Percentiles rank a stretch among this genome's conserved stretches.
Evolutionary conservation across 305 asterid species (phyloP).

Genomic region (Solanum aculeatissimum): DNA sequence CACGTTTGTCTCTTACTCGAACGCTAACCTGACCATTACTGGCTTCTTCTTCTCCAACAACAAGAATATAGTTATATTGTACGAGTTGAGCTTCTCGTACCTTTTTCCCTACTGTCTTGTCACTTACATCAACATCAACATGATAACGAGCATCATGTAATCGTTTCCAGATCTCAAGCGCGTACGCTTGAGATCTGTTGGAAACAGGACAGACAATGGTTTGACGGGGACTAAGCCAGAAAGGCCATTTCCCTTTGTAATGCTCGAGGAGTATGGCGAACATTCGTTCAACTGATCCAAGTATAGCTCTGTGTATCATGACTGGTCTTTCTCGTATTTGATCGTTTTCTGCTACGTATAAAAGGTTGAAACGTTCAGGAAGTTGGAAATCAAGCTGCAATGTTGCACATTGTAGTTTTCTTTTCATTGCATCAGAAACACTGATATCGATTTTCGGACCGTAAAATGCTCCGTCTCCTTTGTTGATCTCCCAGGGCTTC

Average conservation of each 20-base stretch:
- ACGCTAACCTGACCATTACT: constrained; percentile 16
- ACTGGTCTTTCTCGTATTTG: constrained; percentile 57
- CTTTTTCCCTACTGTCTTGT: constrained; percentile 73
- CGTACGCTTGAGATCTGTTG: constrained; percentile 46
- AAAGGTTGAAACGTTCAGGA: constrained; percentile 72
- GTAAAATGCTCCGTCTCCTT: constrained; percentile 90
- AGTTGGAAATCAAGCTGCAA: constrained; percentile 95
- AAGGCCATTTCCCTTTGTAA: constrained; percentile 71
- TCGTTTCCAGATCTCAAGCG: constrained; percentile 41
- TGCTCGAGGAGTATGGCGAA: constrained; percentile 65
- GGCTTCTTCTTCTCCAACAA: not conserved
- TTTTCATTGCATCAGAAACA: constrained; percentile 90
- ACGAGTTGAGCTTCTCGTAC: constrained; percentile 4
- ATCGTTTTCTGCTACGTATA: constrained; percentile 86
- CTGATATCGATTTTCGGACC: constrained; percentile 93
- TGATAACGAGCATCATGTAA: constrained; percentile 59
- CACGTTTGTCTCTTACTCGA: constrained; percentile 17
- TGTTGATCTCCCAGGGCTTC: constrained; percentile 83
- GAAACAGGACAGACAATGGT: constrained; percentile 64
- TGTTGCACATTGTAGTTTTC: constrained; percentile 94
- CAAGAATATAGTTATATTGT: not conserved
- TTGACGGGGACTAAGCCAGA: constrained; percentile 76
- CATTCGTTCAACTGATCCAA: constrained; percentile 67
- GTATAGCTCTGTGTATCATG: constrained; percentile 86
- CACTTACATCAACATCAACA: constrained; percentile 71